These are phyloP conservation scores for Cerrena zonata DNA, from an alignment of 1,284 basidiomycete species.

Conservation along the genomic window DNA sequence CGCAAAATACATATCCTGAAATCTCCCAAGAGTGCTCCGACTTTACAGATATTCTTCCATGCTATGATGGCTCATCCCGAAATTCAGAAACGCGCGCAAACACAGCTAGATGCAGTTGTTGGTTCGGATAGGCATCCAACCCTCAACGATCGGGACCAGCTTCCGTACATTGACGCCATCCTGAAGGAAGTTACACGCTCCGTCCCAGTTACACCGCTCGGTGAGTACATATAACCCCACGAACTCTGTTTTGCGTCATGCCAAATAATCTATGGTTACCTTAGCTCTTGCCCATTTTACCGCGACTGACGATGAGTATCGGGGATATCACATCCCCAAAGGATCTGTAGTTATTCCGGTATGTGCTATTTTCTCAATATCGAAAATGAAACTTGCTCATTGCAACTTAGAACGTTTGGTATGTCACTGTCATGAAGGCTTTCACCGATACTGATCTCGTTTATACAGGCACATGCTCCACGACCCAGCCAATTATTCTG, in stretches of 20 bases:
- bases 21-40: constrained; percentile 14
- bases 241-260: background rate
- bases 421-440: background rate
- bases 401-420: background rate
- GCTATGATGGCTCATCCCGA: constrained; percentile 29
- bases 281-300: background rate
- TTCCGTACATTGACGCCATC: constrained; percentile 30
- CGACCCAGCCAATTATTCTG: constrained; percentile 13
- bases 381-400: too few species aligned
- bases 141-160: constrained; percentile 19
- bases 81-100: constrained; percentile 25
- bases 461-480: constrained; percentile 8
- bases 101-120: constrained; percentile 29
- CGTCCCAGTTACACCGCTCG: constrained; percentile 5
- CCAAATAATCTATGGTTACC: background rate
- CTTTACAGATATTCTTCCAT: constrained; percentile 18
- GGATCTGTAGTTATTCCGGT: background rate
- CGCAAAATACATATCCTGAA: background rate
- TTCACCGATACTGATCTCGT: background rate
- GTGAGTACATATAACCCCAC: too few species aligned
- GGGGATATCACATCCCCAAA: background rate
- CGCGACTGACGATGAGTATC: background rate
- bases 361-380: too few species aligned
- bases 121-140: constrained; percentile 26
- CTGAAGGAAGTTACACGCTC: constrained; percentile 26